Percentiles rank a stretch among this genome's conserved stretches.
Conservation (phyloP, 345 rosid genomes). For the Populus ilicifolia region DNA sequence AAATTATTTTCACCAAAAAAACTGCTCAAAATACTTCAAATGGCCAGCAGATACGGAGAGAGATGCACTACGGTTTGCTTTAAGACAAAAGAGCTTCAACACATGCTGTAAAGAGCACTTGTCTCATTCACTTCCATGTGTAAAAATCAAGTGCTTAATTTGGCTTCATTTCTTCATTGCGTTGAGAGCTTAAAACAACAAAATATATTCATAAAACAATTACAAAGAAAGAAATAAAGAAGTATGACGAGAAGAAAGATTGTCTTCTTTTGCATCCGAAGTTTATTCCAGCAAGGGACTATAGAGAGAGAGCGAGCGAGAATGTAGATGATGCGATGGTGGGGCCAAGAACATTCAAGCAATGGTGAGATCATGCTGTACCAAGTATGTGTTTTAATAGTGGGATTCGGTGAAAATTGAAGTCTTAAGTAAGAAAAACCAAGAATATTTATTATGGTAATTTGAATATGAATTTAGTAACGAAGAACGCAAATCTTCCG, state of each 20-base stretch:
- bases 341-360: not conserved
- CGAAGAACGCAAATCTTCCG: too few species aligned
- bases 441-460: slow-evolving; percentile 6
- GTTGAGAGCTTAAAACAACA: not conserved
- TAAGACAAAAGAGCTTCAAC: not conserved
- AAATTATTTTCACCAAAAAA: not conserved
- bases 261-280: not conserved
- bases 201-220: too few species aligned
- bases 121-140: not conserved
- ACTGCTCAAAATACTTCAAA: not conserved
- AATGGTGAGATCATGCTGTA: too few species aligned
- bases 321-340: not conserved
- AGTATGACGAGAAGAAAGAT: not conserved
- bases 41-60: not conserved
- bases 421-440: slow-evolving; percentile 4
- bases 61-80: not conserved
- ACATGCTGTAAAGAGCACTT: too few species aligned
- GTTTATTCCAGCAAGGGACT: not conserved
- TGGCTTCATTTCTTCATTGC: not conserved
- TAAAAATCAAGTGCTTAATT: not conserved
- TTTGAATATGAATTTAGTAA: not conserved
- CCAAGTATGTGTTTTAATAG: not conserved
- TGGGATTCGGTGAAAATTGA: not conserved
- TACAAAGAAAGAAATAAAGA: not conserved
- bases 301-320: not conserved